Conservation (phyloP, 805 yeast genomes). For the Starmerella roubikii region DNA sequence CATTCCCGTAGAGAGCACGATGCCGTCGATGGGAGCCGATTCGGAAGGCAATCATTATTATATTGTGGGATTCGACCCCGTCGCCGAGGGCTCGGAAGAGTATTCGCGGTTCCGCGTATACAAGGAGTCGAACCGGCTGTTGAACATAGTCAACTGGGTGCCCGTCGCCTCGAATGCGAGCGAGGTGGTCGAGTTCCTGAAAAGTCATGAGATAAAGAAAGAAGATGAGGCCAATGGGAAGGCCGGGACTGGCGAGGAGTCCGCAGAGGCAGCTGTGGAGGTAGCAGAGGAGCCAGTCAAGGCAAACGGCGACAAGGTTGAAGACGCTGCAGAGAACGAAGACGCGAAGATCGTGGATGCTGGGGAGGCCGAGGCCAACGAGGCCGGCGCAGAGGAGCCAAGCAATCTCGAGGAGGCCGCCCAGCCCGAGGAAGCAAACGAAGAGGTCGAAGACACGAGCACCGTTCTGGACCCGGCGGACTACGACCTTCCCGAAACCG, state of each 20-base stretch:
- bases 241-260: slow-evolving; percentile 1
- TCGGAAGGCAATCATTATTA: slow-evolving; percentile 18
- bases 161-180: slow-evolving; percentile 23
- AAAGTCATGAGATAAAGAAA: slow-evolving; percentile 3
- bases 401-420: background rate
- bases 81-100: slow-evolving; percentile 16
- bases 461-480: background rate
- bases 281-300: background rate
- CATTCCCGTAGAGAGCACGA: slow-evolving; percentile 13
- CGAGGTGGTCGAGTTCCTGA: slow-evolving; percentile 20
- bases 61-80: slow-evolving; percentile 17
- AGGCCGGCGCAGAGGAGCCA: background rate
- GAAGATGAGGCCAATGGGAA: too few relatives aligned
- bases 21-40: slow-evolving; percentile 20
- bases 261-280: background rate
- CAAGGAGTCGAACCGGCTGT: slow-evolving; percentile 24
- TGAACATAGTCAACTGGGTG: slow-evolving; percentile 25
- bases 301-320: background rate
- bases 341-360: background rate
- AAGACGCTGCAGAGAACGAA: background rate
- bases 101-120: slow-evolving; percentile 27
- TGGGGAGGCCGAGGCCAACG: background rate
- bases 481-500: slow-evolving; percentile 14
- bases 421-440: background rate
- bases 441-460: background rate